Base-by-base conservation (phyloP, 495 filamentous ascomycete genomes). In the Rusavskia elegans region DNA sequence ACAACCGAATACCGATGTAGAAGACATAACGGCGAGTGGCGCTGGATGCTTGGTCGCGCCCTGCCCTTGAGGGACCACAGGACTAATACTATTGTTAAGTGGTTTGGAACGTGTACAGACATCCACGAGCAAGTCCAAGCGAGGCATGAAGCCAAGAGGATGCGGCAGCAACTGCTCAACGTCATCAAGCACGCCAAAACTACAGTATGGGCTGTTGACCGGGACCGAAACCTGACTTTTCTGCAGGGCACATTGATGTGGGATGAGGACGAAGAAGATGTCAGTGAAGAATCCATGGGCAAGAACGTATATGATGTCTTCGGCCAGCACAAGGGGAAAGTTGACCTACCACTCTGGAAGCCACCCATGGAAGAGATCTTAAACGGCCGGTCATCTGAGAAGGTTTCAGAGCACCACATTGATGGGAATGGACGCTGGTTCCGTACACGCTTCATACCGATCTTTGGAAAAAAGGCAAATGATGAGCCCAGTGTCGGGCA, bases 1-100 rank as follows among this genome's bases (percentile, higher is more conserved):
- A 61, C 62, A 35, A 75, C 71, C 13, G 84, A 87, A 59, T 86
- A 84, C 54, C 77, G 83, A n/a, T 81, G 77, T 48, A 67, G 64
- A 45, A 76, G 70, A 39, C 71, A 74, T 38, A 71, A 78, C 46
- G 82, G 80, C 4, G 76, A 79, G 40, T 85, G 75, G 75, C 67
- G 81, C 40, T 85, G 82, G 83, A 85, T 87, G 74, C 66, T 85
- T 5, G 79, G 77, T 32, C 70, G 77, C 38, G 83, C 81, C 1
- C 53, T 81, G 35, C 82, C 83, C 0, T 62, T 86, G 51, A 66
- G 66, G 49, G 76, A 84, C 56, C 72, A 72, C 50, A 71, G 71
- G 49, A 82, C 68, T 3, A 78, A 78, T 0, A 64, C 67, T 30
- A 84, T 87, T 40, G 66, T 81, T 51, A 83, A 82, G 62, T 87